Base-by-base conservation (phyloP, 306 rosid species). In the Citrullus amarus region DNA sequence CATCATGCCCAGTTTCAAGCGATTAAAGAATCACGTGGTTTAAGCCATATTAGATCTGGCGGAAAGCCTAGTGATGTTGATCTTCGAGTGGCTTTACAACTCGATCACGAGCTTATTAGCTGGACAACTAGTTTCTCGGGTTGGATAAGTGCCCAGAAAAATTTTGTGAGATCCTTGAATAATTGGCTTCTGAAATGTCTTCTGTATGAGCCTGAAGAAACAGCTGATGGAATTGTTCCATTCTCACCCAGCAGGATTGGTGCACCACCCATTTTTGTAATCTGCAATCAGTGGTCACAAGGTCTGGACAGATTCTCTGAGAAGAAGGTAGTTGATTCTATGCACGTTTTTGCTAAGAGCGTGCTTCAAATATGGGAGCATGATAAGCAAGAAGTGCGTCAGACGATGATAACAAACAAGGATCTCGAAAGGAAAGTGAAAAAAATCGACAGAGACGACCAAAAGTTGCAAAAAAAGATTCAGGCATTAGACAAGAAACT, bases 271-370 rank as follows among this genome's bases (percentile, higher is more conserved):
- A 83, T 96, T 75, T 96, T 96, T 84, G 96, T 96, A 20, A 90
- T 96, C 81, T 96, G 99, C 82, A 86, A 96, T 81, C 99, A 90
- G 61, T 92, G 99, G 99, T 87, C 93, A 60, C 97, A 91, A 86
- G 91, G 96, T 59, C 78, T 96, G 87, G 96, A 96, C 39, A 89
- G 90, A 83, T 82, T 91, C 83, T 91, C 98, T 18, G 99, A 92
- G 81, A 91, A 86, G 79, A 93, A 92, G 86, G 99, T 96, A 34
- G 88, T 96, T 54, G 94, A 88, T 38, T 85, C 93, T 50, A 92
- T 96, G 97, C 96, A 85, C 54, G 78, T 83, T 65, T 92, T 92
- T 65, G 85, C 99, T 9, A 80, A 57, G 86, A 88, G 88, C 78
- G 96, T 96, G 78, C 84, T 88, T 80, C 93, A 91, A 71, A 86